A percentile compares a stretch with the other conserved stretches of the same genome.
Evolutionary conservation across 2,329 filamentous ascomycete genomes (phyloP).

Genomic region (Cladophialophora chaetospira): DNA sequence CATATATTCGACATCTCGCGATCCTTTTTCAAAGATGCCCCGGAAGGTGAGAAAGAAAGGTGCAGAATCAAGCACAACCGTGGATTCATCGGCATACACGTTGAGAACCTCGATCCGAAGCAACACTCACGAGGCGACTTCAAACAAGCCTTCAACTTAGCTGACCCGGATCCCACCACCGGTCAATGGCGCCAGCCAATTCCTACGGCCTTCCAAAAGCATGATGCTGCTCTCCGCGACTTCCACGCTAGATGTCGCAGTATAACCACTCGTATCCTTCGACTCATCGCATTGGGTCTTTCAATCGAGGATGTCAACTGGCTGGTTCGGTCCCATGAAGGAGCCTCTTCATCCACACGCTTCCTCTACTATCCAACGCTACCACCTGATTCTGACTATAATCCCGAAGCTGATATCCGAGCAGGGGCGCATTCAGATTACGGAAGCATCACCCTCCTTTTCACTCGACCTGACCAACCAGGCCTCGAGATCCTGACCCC

Average conservation of each 20-base stretch:
- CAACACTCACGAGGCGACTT: constrained; percentile 80
- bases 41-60: constrained; percentile 5
- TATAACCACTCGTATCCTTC: constrained; percentile 72
- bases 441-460: constrained; percentile 68
- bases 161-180: constrained; percentile 61
- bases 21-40: constrained; percentile 15
- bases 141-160: constrained; percentile 96
- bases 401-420: constrained; percentile 31
- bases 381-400: constrained; percentile 8
- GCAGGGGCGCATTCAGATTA: constrained; percentile 26
- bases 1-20: constrained; percentile 11
- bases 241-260: constrained; percentile 72
- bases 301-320: constrained; percentile 50
- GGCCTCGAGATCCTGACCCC: constrained; percentile 78
- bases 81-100: constrained; percentile 86
- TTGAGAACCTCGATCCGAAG: constrained; percentile 82
- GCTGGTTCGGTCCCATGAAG: constrained; percentile 33
- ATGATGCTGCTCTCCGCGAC: constrained; percentile 58
- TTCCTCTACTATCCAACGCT: constrained; percentile 18
- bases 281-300: constrained; percentile 78
- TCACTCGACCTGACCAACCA: constrained; percentile 80
- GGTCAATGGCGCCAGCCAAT: constrained; percentile 72
- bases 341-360: constrained; percentile 9
- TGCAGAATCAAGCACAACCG: constrained; percentile 57
- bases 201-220: constrained; percentile 62